These are phyloP conservation scores for Pachysandra terminalis DNA, from an alignment of 164 flowering plant species.

Conservation along the genomic window DNA sequence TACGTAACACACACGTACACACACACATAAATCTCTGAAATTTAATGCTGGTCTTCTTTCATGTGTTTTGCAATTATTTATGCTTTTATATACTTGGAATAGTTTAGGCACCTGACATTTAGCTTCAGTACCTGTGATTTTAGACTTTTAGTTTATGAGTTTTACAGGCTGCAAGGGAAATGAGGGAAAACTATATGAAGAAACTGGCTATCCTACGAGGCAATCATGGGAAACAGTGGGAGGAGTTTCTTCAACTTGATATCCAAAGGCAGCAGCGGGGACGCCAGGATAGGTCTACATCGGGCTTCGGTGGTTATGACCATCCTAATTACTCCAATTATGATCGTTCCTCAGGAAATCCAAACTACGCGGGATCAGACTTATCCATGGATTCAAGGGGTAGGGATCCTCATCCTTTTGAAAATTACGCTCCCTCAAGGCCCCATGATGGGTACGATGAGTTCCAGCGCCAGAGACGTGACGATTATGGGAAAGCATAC, in stretches of 20 bases:
- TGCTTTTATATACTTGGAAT: background rate
- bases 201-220: conserved; percentile 58
- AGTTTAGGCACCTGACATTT: too few species aligned
- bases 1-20: too few species aligned
- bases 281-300: conserved; percentile 38
- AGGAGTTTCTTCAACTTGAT: conserved; percentile 78
- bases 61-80: too few species aligned
- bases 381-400: conserved; percentile 51
- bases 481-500: conserved; percentile 67
- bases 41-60: background rate
- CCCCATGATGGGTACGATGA: conserved; percentile 54
- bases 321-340: conserved; percentile 50
- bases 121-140: background rate
- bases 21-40: too few species aligned
- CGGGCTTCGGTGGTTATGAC: conserved; percentile 62
- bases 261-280: conserved; percentile 56
- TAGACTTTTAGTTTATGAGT: conserved; percentile 9
- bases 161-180: conserved; percentile 63
- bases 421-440: conserved; percentile 56
- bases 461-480: conserved; percentile 72
- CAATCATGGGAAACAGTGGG: conserved; percentile 81
- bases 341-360: conserved; percentile 45
- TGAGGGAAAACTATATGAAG: conserved; percentile 76
- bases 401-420: conserved; percentile 51
- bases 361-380: conserved; percentile 44